Base-by-base conservation (phyloP, 805 yeast genomes). In the Cyberlindnera sargentensis region DNA sequence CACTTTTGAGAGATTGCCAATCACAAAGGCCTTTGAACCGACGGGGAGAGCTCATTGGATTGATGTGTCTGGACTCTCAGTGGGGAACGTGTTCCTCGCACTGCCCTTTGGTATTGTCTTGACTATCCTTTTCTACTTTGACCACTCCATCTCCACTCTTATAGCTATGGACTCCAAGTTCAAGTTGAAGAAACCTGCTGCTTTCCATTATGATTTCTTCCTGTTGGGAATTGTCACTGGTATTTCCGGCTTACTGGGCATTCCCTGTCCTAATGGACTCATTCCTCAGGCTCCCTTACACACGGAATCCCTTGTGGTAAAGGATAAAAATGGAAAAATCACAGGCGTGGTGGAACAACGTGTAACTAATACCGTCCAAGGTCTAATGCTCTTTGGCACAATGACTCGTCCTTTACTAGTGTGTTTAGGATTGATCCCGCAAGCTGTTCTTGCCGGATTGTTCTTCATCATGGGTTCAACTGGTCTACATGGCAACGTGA, bases 241-340 rank as follows among this genome's bases (percentile, higher is more conserved):
- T 0, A 62, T 91, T 1, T 72, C 95, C 3, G 98, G 98, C 0
- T 63, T 91, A 1, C 57, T 91, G 8, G 99, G 98, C 0, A 72
- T 93, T 2, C 99, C 98, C 0, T 89, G 97, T 3, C 98, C 98
- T 0, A 93, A 93, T 63, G 99, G 99, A 0, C 69, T 91, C 30
- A 91, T 91, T 36, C 99, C 99, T 1, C 99, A 91, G 62, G 98
- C 99, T 0, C 98, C 98, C 3, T 60, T 93, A 31, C 99, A 91
- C 55, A 89, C 98, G 0, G 76, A 74, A 35, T 78, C 96, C 0
- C 64, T 91, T 29, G 74, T 87, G 35, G 79, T 84, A 5, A 59
- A 61, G 8, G 66, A 67, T 10, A 47, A 44, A 29, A 29, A 44
- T 11, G 46, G 56, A 20, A 44, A 48, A 6, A 49, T 55, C 9